A percentile compares a stretch with the other conserved stretches of the same genome.
Evolutionary conservation across 2,329 filamentous ascomycete species (phyloP).

Genomic region (Claviceps africana): DNA sequence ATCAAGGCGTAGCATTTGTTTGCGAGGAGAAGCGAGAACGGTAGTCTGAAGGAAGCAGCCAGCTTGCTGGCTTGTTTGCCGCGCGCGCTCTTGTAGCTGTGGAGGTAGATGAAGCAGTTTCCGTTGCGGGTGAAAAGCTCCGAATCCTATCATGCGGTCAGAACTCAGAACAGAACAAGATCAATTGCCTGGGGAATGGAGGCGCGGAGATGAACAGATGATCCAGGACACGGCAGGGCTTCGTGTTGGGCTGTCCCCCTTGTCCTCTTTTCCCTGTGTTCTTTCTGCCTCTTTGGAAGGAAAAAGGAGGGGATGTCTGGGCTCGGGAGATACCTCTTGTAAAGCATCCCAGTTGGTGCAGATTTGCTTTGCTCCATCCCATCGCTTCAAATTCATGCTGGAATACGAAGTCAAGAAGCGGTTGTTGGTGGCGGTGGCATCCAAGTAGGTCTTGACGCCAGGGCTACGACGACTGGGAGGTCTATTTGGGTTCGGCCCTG

Average conservation of each 20-base stretch:
- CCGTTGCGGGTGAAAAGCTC: conserved; percentile 57
- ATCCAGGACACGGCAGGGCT: neutral
- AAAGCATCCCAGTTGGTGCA: conserved; percentile 5
- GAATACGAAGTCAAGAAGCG: neutral
- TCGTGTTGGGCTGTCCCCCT: neutral
- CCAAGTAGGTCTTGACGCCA: neutral
- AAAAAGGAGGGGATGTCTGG: neutral
- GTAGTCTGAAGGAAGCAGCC: conserved; percentile 54
- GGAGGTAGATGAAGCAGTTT: conserved; percentile 57
- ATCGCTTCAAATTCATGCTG: conserved; percentile 3
- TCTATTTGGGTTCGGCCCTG: neutral
- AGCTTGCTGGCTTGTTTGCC: conserved; percentile 44
- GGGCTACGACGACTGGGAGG: neutral
- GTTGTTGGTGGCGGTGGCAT: neutral
- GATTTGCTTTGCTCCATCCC: conserved; percentile 7
- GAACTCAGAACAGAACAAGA: neutral
- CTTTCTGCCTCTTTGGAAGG: neutral
- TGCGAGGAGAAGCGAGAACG: conserved; percentile 41
- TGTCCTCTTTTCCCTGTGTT: neutral
- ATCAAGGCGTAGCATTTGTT: conserved; percentile 48
- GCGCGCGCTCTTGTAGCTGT: conserved; percentile 22
- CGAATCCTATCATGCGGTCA: conserved; percentile 39
- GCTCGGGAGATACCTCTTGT: conserved; percentile 4
- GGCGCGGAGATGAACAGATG: neutral
- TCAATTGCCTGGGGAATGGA: neutral